Evolutionary conservation across 2,329 filamentous ascomycete genomes (phyloP).

Genomic region (Sclerotinia borealis): DNA sequence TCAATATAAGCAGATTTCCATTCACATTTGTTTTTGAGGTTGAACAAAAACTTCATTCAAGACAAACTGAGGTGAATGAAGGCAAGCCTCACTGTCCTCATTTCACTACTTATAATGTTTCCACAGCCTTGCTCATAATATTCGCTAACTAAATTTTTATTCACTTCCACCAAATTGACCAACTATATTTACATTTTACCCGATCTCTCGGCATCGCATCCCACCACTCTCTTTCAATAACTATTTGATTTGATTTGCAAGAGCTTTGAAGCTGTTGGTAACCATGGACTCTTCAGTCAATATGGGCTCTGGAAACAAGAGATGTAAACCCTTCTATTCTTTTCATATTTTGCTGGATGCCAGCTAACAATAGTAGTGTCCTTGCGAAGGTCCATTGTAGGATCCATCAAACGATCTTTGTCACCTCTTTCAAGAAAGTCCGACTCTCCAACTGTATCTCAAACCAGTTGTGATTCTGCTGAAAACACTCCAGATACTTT

Average conservation of each 20-base stretch:
- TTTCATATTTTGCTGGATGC: background rate
- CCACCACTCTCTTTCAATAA: background rate
- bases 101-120: background rate
- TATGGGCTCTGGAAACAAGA: background rate
- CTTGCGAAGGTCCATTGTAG: constrained; percentile 7
- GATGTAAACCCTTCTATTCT: background rate
- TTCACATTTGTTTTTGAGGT: background rate
- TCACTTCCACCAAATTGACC: background rate
- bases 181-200: background rate
- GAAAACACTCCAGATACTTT: background rate
- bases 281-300: background rate
- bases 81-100: background rate
- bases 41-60: background rate
- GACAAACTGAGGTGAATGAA: background rate
- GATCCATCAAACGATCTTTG: constrained; percentile 7
- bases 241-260: background rate
- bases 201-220: background rate
- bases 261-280: background rate
- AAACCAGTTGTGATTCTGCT: background rate
- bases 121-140: background rate
- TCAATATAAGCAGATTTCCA: background rate
- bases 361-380: constrained; percentile 2
- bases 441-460: background rate
- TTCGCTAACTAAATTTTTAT: background rate
- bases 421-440: constrained; percentile 1